Percentiles rank a stretch among this genome's conserved stretches.
phyloP scores from a whole-genome alignment of 306 rosid species.

The Cucurbita moschata region DNA sequence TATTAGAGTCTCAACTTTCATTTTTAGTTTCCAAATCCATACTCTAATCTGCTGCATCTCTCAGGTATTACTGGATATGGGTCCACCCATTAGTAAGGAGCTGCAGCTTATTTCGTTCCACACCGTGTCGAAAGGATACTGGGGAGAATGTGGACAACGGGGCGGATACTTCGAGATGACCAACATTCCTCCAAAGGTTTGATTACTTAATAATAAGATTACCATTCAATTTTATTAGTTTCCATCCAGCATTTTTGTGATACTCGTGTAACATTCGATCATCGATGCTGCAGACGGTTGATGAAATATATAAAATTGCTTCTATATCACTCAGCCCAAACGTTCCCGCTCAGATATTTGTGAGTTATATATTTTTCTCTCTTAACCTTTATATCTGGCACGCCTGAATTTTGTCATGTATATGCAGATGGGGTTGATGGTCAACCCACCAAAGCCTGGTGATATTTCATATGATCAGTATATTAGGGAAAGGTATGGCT shows the following conservation, averaged over 20 bases:
- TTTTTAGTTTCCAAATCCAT: conserved; percentile 5
- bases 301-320: conserved; percentile 87
- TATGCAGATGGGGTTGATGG: conserved; percentile 91
- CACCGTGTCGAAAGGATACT: conserved; percentile 88
- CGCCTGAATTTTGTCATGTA: not conserved
- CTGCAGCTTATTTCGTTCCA: conserved; percentile 84
- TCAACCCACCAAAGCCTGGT: conserved; percentile 86
- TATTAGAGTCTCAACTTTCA: conserved; percentile 1
- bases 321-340: conserved; percentile 89
- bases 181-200: conserved; percentile 85
- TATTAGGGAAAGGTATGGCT: conserved; percentile 70
- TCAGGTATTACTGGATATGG: conserved; percentile 75
- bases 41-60: conserved; percentile 6
- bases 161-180: conserved; percentile 99
- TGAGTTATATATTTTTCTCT: conserved; percentile 12
- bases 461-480: conserved; percentile 83
- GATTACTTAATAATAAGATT: conserved; percentile 8
- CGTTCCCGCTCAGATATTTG: conserved; percentile 98
- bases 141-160: conserved; percentile 99
- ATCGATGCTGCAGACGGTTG: conserved; percentile 63
- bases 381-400: not conserved
- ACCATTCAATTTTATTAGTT: not conserved
- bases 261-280: not conserved
- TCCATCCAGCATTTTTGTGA: not conserved
- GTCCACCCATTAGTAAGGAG: conserved; percentile 78